Conservation (phyloP, 331 rosid genomes). For the Malus hybrid region DNA sequence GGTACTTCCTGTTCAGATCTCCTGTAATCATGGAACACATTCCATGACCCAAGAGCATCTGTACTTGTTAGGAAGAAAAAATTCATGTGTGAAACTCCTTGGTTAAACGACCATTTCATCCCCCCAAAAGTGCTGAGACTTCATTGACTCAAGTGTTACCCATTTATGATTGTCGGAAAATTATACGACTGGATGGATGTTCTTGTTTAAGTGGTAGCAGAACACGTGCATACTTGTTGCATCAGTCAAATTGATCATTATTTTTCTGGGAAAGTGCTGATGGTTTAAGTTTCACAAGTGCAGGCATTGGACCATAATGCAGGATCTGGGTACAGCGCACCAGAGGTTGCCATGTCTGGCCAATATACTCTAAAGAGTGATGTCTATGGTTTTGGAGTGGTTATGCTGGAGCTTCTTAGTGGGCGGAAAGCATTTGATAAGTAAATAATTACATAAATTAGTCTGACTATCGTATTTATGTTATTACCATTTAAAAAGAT, state of each 20-base stretch:
- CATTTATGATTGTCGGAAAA: not conserved
- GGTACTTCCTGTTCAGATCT: not conserved
- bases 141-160: not conserved
- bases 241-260: not conserved
- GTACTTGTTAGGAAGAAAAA: not conserved
- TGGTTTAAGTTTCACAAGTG: constrained; percentile 8
- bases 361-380: constrained; percentile 81
- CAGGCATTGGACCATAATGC: constrained; percentile 62
- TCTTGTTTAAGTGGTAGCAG: not conserved
- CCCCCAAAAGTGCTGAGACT: not conserved
- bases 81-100: not conserved
- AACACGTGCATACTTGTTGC: not conserved
- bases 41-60: not conserved
- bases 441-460: constrained; percentile 28
- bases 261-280: constrained; percentile 12
- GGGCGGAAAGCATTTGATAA: constrained; percentile 96
- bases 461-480: not conserved
- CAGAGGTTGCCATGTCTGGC: constrained; percentile 80
- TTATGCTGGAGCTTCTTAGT: constrained; percentile 94
- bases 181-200: not conserved
- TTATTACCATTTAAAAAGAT: not conserved
- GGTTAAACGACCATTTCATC: not conserved
- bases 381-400: constrained; percentile 86
- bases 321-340: constrained; percentile 81
- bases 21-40: not conserved